Conservation (phyloP, 2,329 filamentous ascomycete genomes). For the Penicillium crustosum region DNA sequence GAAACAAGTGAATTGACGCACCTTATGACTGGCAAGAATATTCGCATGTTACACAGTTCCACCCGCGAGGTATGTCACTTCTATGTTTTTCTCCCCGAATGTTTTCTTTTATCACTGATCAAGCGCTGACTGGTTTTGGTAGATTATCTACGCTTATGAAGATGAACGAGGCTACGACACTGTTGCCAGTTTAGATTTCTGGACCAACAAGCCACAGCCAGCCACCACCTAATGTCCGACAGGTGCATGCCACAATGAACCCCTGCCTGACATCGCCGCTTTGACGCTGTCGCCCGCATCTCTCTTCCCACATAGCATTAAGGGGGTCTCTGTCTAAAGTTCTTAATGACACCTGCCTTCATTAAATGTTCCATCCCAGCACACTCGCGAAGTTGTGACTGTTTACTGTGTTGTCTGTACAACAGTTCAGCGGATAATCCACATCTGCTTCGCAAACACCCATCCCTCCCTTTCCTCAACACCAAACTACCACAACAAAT, state of each 20-base stretch:
- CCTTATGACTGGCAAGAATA: slow-evolving; percentile 94
- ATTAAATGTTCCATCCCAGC: not conserved
- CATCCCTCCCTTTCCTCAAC: not conserved
- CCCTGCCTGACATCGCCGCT: not conserved
- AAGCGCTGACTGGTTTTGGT: slow-evolving; percentile 27
- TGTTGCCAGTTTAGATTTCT: slow-evolving; percentile 94
- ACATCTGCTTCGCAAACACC: not conserved
- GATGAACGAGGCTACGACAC: slow-evolving; percentile 92
- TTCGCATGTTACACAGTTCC: slow-evolving; percentile 95
- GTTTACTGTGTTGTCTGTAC: not conserved
- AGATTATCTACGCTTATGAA: slow-evolving; percentile 98
- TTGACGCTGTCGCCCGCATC: not conserved
- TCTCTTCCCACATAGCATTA: not conserved
- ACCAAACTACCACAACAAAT: slow-evolving; percentile 8
- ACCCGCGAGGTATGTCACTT: slow-evolving; percentile 78
- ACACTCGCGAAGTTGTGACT: not conserved
- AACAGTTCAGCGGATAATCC: not conserved
- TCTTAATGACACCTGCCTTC: not conserved
- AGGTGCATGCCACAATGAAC: not conserved
- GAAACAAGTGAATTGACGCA: slow-evolving; percentile 89
- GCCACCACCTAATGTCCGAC: slow-evolving; percentile 1
- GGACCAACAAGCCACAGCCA: slow-evolving; percentile 59
- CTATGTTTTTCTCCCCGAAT: not conserved
- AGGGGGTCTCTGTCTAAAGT: not conserved
- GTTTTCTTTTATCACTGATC: not conserved